These are phyloP conservation scores for Microsporum audouinii DNA, from an alignment of 2,329 filamentous ascomycete genomes.

Conservation along the genomic window DNA sequence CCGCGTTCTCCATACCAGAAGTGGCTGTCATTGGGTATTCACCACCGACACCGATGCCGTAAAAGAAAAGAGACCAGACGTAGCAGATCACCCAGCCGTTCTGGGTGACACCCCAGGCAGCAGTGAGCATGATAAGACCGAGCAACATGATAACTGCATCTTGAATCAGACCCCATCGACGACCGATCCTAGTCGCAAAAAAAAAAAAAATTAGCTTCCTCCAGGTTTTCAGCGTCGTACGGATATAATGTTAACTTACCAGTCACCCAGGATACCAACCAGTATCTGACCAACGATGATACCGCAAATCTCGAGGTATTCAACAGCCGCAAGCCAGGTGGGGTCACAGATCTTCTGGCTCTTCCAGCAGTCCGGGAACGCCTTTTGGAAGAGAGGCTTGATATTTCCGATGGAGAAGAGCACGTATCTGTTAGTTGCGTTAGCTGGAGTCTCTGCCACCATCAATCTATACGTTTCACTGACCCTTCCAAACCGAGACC, in stretches of 20 bases:
- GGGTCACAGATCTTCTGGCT: conserved; percentile 54
- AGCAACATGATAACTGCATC: conserved; percentile 91
- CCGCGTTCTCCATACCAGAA: conserved; percentile 83
- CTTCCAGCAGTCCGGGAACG: conserved; percentile 71
- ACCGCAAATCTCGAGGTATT: conserved; percentile 85
- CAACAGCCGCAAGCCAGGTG: conserved; percentile 73
- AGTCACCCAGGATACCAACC: conserved; percentile 70
- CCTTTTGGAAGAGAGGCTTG: conserved; percentile 63
- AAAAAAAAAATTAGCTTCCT: neutral
- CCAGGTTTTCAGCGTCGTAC: no score
- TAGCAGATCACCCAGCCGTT: conserved; percentile 98
- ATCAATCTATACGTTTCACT: conserved; percentile 15
- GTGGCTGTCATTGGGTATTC: conserved; percentile 97
- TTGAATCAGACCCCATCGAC: conserved; percentile 90
- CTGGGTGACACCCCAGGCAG: conserved; percentile 73
- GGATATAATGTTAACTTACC: conserved; percentile 29
- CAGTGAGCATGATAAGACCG: conserved; percentile 81
- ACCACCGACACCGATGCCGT: conserved; percentile 56
- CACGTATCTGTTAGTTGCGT: conserved; percentile 53
- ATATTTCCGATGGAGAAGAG: conserved; percentile 95
- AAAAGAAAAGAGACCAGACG: conserved; percentile 87
- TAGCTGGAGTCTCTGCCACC: no score
- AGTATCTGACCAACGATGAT: conserved; percentile 89
- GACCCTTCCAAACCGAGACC: conserved; percentile 79
- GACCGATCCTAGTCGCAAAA: conserved; percentile 55